Percentiles rank a stretch among this genome's conserved stretches.
Evolutionary conservation across 257 asterid species (phyloP).

Genomic region (Ocimum tenuiflorum): DNA sequence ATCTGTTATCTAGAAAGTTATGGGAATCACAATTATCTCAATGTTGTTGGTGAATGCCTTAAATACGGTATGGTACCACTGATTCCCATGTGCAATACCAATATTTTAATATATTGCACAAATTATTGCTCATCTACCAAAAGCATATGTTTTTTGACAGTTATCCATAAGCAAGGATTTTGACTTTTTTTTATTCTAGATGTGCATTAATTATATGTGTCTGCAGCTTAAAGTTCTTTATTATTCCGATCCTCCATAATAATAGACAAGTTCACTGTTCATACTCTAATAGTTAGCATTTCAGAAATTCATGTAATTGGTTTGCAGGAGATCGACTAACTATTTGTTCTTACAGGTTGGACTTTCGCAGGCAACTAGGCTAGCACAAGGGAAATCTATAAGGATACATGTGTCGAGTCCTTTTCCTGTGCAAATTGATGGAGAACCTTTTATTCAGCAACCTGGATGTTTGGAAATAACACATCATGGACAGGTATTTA

Average conservation of each 20-base stretch:
- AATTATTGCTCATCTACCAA: no score
- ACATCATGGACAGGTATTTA: conserved; percentile 69
- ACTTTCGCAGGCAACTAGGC: conserved; percentile 81
- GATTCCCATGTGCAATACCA: conserved; percentile 1
- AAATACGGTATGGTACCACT: background rate
- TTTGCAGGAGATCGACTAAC: conserved; percentile 13
- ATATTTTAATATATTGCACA: background rate
- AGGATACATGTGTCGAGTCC: conserved; percentile 67
- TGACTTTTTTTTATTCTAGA: no score
- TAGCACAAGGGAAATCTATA: conserved; percentile 69
- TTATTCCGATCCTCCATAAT: no score
- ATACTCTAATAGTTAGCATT: background rate
- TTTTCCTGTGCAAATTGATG: conserved; percentile 84
- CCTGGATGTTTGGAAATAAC: conserved; percentile 79
- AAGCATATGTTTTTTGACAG: no score
- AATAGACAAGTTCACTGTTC: background rate
- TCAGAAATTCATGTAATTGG: background rate
- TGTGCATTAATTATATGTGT: no score
- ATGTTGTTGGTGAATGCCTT: background rate
- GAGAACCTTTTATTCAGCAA: conserved; percentile 81
- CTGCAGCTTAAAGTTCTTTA: no score
- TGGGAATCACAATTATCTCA: background rate
- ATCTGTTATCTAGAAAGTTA: conserved; percentile 10
- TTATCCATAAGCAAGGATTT: no score
- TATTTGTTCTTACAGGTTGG: conserved; percentile 51